phyloP scores from a whole-genome alignment of 148 eudicot genomes.

The Fagopyrum homotropicum region DNA sequence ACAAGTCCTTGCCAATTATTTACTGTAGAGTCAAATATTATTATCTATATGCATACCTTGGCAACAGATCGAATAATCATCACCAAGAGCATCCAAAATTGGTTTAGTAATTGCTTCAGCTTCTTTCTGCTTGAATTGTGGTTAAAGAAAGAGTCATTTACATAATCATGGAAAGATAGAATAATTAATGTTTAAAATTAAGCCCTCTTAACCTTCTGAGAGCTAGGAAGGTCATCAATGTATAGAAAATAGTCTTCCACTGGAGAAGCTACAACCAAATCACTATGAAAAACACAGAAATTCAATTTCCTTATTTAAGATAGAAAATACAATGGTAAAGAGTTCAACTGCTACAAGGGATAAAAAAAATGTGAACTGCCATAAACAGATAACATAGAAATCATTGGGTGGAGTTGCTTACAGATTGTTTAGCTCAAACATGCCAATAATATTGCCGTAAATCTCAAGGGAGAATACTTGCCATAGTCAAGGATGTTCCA shows the following conservation, averaged over 20 bases:
- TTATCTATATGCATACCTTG: conserved; percentile 40
- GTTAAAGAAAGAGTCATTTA: not conserved
- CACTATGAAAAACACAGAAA: conserved; percentile 45
- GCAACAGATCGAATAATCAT: conserved; percentile 73
- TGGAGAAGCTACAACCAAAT: conserved; percentile 92
- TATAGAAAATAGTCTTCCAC: conserved; percentile 87
- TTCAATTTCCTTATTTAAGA: conserved; percentile 3
- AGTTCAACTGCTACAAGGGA: not conserved
- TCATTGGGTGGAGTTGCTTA: conserved; percentile 32
- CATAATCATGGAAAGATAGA: not conserved
- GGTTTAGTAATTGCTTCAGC: conserved; percentile 65
- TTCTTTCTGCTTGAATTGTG: conserved; percentile 40
- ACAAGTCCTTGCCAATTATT: not conserved
- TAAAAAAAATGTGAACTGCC: not conserved
- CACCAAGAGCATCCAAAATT: conserved; percentile 82
- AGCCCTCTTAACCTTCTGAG: conserved; percentile 50
- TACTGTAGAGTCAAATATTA: not conserved
- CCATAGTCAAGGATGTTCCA: conserved; percentile 40
- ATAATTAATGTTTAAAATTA: not conserved
- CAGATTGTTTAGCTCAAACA: conserved; percentile 99
- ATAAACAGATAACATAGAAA: not conserved
- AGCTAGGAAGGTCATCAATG: conserved; percentile 64
- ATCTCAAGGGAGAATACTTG: conserved; percentile 84
- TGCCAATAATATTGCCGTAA: conserved; percentile 87
- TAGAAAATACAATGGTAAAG: not conserved